A percentile compares a stretch with the other conserved stretches of the same genome.
Conservation (phyloP, 768 basidiomycete species). For the Mycena kentingensis region DNA sequence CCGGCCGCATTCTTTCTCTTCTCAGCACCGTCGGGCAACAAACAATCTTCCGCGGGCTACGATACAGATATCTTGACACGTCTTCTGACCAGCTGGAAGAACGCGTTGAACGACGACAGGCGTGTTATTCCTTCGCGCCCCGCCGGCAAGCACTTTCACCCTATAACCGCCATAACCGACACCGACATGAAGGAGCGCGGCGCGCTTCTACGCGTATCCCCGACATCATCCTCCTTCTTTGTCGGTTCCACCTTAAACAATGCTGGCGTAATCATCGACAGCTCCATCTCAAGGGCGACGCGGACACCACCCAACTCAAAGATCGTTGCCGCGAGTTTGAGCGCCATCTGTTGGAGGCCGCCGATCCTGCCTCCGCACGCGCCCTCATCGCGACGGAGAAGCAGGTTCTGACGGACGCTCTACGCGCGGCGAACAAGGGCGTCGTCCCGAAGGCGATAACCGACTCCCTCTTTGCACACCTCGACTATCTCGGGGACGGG, state of each 20-base stretch:
- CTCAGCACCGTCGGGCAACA: constrained; percentile 31
- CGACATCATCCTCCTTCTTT: constrained; percentile 34
- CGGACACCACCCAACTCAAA: neutral
- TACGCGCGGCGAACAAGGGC: neutral
- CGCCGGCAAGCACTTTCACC: constrained; percentile 20
- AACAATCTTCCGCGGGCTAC: constrained; percentile 31
- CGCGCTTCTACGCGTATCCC: constrained; percentile 33
- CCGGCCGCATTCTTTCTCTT: constrained; percentile 35
- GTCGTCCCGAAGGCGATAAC: neutral
- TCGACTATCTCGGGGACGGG: neutral
- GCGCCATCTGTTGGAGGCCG: neutral
- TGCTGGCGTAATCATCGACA: constrained; percentile 37
- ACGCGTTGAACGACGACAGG: constrained; percentile 6
- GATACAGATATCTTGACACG: constrained; percentile 25
- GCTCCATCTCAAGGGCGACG: constrained; percentile 8
- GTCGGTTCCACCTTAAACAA: constrained; percentile 40
- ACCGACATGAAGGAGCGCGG: constrained; percentile 36
- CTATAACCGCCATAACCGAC: constrained; percentile 34
- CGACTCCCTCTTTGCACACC: neutral
- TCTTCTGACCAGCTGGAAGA: constrained; percentile 28
- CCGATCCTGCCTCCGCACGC: neutral
- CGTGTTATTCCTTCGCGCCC: neutral
- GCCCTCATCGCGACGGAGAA: neutral
- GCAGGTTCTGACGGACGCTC: neutral
- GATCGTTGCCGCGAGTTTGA: constrained; percentile 3